A percentile compares a stretch with the other conserved stretches of the same genome.
phyloP scores from a whole-genome alignment of 768 basidiomycete genomes.

The Pleurotus salmoneostramineus region DNA sequence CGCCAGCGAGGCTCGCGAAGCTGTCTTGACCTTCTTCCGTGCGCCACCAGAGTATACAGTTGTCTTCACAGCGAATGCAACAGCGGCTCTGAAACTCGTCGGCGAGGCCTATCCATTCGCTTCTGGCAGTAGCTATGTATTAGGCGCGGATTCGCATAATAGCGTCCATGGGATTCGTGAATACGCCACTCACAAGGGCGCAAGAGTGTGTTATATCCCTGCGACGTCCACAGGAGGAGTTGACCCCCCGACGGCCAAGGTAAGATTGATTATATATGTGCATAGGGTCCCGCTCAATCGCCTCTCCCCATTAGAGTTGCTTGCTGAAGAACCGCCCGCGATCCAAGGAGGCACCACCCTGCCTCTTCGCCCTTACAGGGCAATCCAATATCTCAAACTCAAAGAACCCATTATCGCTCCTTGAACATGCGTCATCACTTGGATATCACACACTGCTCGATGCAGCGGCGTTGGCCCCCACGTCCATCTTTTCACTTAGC shows the following conservation, averaged over 20 bases:
- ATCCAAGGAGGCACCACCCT: slow-evolving; percentile 39
- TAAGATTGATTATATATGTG: slow-evolving; percentile 25
- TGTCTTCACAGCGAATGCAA: slow-evolving; percentile 79
- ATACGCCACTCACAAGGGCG: slow-evolving; percentile 56
- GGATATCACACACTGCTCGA: slow-evolving; percentile 79
- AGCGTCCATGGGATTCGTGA: slow-evolving; percentile 80
- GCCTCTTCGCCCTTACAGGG: slow-evolving; percentile 72
- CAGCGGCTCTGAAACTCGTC: slow-evolving; percentile 74
- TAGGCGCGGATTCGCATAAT: slow-evolving; percentile 79
- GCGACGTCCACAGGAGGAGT: slow-evolving; percentile 65
- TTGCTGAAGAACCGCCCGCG: slow-evolving; percentile 47
- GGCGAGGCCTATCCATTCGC: slow-evolving; percentile 78
- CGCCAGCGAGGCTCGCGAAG: slow-evolving; percentile 64
- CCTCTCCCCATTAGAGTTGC: slow-evolving; percentile 38
- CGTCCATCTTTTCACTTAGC: slow-evolving; percentile 61
- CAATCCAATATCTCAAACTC: slow-evolving; percentile 82
- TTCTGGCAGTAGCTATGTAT: slow-evolving; percentile 54
- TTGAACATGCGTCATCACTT: slow-evolving; percentile 58
- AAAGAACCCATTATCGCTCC: slow-evolving; percentile 64
- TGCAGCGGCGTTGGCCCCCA: slow-evolving; percentile 77
- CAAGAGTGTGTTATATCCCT: slow-evolving; percentile 59
- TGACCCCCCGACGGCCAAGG: slow-evolving; percentile 55
- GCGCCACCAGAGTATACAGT: slow-evolving; percentile 77
- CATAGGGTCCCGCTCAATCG: slow-evolving; percentile 13
- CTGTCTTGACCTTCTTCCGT: slow-evolving; percentile 73